Evolutionary conservation across 2,329 filamentous ascomycete genomes (phyloP).

Genomic region (Neopestalotiopsis rosae): DNA sequence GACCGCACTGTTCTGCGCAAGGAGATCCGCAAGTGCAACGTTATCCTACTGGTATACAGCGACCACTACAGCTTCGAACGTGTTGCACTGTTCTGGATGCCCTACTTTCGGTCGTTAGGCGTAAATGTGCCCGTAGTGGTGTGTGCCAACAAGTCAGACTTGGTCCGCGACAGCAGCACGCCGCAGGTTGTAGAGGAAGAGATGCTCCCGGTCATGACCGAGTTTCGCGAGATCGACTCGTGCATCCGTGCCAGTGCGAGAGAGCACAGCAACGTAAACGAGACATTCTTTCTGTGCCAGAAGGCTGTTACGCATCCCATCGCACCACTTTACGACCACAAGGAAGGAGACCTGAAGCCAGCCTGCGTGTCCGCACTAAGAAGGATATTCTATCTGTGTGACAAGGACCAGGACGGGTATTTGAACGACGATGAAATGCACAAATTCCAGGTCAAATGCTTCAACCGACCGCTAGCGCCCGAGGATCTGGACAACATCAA

Average conservation of each 20-base stretch:
- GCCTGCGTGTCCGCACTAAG: constrained; percentile 85
- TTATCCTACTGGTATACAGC: constrained; percentile 94
- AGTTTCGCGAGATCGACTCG: constrained; percentile 98
- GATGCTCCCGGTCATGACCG: constrained; percentile 97
- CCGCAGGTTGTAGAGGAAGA: constrained; percentile 92
- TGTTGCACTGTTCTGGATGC: constrained; percentile 97
- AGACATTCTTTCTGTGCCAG: constrained; percentile 96
- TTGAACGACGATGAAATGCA: constrained; percentile 90
- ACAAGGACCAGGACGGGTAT: constrained; percentile 94
- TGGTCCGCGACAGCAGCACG: constrained; percentile 75
- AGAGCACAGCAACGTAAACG: constrained; percentile 92
- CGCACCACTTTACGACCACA: constrained; percentile 94
- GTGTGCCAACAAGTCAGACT: constrained; percentile 96
- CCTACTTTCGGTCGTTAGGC: constrained; percentile 95
- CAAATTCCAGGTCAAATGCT: constrained; percentile 89
- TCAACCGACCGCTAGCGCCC: constrained; percentile 81
- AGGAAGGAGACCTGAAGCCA: constrained; percentile 87
- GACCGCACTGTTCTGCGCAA: constrained; percentile 89
- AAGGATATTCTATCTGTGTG: constrained; percentile 93
- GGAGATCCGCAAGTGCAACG: constrained; percentile 95
- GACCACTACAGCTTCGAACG: constrained; percentile 99
- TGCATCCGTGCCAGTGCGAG: constrained; percentile 94
- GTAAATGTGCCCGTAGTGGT: constrained; percentile 97
- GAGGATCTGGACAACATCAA: constrained; percentile 94
- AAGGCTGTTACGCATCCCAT: constrained; percentile 98